Conservation (phyloP, 1,284 basidiomycete species). For the Omphalotus olearius region DNA sequence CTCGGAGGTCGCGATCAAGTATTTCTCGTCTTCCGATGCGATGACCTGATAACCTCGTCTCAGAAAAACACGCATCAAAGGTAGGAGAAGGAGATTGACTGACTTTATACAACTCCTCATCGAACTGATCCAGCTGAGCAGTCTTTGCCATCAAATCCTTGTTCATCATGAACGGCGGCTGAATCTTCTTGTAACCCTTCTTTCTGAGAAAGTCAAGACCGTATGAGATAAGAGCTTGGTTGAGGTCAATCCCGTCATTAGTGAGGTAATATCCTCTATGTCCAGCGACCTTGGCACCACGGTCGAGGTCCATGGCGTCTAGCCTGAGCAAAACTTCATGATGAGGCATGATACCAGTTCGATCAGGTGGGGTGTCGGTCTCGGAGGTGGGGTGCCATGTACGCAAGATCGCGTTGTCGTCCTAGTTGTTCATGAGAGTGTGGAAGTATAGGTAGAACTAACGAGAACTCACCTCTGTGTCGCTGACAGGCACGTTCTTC, state of each 20-base stretch:
- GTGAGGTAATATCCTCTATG: conserved; percentile 97
- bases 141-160: conserved; percentile 97
- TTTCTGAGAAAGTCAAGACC: conserved; percentile 90
- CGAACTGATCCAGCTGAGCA: conserved; percentile 96
- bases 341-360: conserved; percentile 84
- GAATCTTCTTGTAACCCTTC: conserved; percentile 88
- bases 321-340: conserved; percentile 94
- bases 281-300: conserved; percentile 90
- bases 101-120: conserved; percentile 97
- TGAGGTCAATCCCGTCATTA: conserved; percentile 94
- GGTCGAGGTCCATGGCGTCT: conserved; percentile 94
- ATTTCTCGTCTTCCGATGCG: conserved; percentile 93
- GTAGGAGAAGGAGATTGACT: conserved; percentile 6
- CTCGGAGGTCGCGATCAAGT: conserved; percentile 98
- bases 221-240: conserved; percentile 94
- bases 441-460: neutral
- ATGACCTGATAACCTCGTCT: conserved; percentile 69
- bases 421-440: conserved; percentile 35
- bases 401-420: conserved; percentile 82
- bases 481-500: conserved; percentile 79
- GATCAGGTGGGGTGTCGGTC: conserved; percentile 46
- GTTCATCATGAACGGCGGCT: conserved; percentile 99
- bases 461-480: conserved; percentile 72
- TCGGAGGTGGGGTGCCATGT: conserved; percentile 89
- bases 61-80: neutral